Evolutionary conservation across 495 filamentous ascomycete species (phyloP).

Genomic region (Acidiella bohemica): DNA sequence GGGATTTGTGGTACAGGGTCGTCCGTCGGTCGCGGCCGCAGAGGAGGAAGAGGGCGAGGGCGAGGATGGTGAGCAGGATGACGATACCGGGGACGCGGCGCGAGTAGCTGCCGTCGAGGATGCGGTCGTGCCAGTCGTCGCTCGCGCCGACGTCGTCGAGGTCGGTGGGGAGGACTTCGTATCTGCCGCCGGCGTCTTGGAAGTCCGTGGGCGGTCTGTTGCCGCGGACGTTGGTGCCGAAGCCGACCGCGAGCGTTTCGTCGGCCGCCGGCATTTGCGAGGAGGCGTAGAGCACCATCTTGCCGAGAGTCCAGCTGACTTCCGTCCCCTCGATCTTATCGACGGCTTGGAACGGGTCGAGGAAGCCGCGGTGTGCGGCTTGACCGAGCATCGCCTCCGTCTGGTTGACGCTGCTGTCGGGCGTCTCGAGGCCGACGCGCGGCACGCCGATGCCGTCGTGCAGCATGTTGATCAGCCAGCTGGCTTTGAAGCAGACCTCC

Average conservation of each 20-base stretch:
- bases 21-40: constrained; percentile 59
- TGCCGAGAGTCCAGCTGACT: constrained; percentile 96
- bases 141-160: constrained; percentile 32
- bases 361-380: constrained; percentile 64
- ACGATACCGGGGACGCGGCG: constrained; percentile 61
- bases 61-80: constrained; percentile 59
- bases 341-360: constrained; percentile 83
- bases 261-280: constrained; percentile 59
- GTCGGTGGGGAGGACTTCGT: constrained; percentile 25
- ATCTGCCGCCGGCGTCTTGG: constrained; percentile 57
- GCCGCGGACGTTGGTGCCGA: constrained; percentile 59
- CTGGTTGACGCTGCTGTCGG: constrained; percentile 43
- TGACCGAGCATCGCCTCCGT: constrained; percentile 59
- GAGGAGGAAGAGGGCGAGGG: constrained; percentile 51
- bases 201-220: constrained; percentile 59
- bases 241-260: constrained; percentile 65
- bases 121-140: constrained; percentile 60
- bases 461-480: constrained; percentile 91
- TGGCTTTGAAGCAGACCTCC: constrained; percentile 93
- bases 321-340: constrained; percentile 86
- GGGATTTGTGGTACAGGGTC: constrained; percentile 47
- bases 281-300: constrained; percentile 94
- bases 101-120: constrained; percentile 46
- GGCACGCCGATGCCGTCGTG: constrained; percentile 94
- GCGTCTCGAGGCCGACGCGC: constrained; percentile 65